Base-by-base conservation (phyloP, 2,329 filamentous ascomycete genomes). In the Alternaria sp. region DNA sequence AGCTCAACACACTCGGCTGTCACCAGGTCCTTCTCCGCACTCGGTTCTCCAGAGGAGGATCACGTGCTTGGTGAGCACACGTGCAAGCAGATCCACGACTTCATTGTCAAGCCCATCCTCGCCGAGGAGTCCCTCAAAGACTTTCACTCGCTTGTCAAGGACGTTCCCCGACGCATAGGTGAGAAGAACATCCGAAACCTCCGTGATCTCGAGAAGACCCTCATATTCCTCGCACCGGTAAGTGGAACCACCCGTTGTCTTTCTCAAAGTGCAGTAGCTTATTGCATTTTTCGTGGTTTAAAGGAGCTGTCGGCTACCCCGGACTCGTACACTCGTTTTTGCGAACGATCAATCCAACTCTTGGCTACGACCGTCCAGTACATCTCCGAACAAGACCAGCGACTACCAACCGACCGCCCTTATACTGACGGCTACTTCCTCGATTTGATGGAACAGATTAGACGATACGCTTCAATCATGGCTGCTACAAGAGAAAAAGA, bases 371-470 rank as follows among this genome's bases (percentile, higher is more conserved):
- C 93, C 62, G 92, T 96, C 80, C 90, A 93, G 80, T 90, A 90
- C 80, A 85, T 97, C 67, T 90, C 88, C 84, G 93, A 96, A 78
- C 89, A 89, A 78, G 94, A 98, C 79, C 92, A 94, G 82, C 90
- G 90, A 69, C 89, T 92, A 78, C 91, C 92, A 62, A 85, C 88
- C 80, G 94, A 98, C 80, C 90, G 91, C 73, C 93, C 93, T 69
- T 98, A 97, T 85, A 95, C 90, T 85, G 93, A 92, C 86, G 92
- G 92, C 77, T 98, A 98, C 82, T 97, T 97, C 79, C 90, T 97
- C 82, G 94, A 98, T 83, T 89, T 98, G 63, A 90, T 96, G 79
- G 92, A 96, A 79, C 94, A 97, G 87, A 93, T 97, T 72, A 88
- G 90, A 78, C 88, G 92, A 78, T 97, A 97, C 87, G 94, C 93